phyloP scores from a whole-genome alignment of 169 alveolate species.

The Neospora caninum region DNA sequence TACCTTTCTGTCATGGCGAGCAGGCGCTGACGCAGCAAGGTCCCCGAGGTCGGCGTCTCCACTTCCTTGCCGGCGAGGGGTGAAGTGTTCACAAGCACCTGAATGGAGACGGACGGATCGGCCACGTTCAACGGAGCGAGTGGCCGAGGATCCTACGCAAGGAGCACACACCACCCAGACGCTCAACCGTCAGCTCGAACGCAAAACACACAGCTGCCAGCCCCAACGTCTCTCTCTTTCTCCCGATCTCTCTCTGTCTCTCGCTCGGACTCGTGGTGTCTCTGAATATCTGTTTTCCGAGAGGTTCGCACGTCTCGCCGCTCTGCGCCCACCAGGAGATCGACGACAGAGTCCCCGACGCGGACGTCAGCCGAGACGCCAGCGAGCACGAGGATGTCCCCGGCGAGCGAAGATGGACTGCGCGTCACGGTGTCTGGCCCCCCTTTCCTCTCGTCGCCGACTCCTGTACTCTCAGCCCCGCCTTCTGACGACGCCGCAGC shows the following conservation, averaged over 20 bases:
- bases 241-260: too few species aligned
- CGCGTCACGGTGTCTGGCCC: background rate
- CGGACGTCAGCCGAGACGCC: slow-evolving; percentile 21
- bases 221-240: too few species aligned
- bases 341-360: slow-evolving; percentile 47
- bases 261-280: too few species aligned
- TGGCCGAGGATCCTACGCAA: slow-evolving; percentile 43
- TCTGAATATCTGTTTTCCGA: too few species aligned
- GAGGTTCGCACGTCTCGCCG: too few species aligned
- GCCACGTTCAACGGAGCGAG: slow-evolving; percentile 43
- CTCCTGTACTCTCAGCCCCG: background rate
- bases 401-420: background rate
- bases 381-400: slow-evolving; percentile 26
- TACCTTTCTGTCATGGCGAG: background rate
- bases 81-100: slow-evolving; percentile 28
- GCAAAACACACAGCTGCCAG: background rate
- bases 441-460: background rate
- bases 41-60: slow-evolving; percentile 24
- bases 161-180: background rate
- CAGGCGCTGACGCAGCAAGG: slow-evolving; percentile 14
- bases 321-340: background rate
- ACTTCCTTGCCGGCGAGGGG: slow-evolving; percentile 59
- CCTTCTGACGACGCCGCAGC: background rate
- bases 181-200: too few species aligned
- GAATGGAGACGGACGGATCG: slow-evolving; percentile 42